Base-by-base conservation (phyloP, 2,329 filamentous ascomycete species). In the Neonectria magnoliae region DNA sequence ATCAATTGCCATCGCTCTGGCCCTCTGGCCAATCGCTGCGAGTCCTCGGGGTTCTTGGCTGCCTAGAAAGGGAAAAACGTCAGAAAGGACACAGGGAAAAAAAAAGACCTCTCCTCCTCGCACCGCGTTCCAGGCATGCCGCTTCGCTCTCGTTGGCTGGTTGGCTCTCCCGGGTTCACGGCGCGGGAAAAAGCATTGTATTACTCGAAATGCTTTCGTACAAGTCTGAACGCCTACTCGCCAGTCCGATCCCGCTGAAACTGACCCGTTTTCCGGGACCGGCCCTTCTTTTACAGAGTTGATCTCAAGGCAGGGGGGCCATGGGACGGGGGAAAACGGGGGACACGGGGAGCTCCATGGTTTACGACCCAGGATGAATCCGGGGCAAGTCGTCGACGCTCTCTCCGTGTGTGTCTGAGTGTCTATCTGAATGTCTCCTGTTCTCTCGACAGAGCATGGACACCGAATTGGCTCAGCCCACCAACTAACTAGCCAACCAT, bases 1-100 rank as follows among this genome's bases (percentile, higher is more conserved):
- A 74, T 74, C 64, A 74, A 74, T 74, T 74, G 72, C 62, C 72
- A 74, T 74, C 69, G 65, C 70, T 53, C 54, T 70, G 50, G 53
- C 33, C 16, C 48, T 25, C 50, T 45, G 44, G 27, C 72, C 72
- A 74, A 74, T 74, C 51, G 14, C 45, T 31, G 51, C 33, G 36
- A 22, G 44, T 31, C 50, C 44, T 61, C 51, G 47, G 45, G 48
- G 27, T 62, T 56, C 57, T 50, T 31, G 44, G 38, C 58, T 50
- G 18, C 54, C 61, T 55, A 57, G 63, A 66, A 62, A 61, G 63
- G 64, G 44, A 69, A 73, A 64, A 14, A 14, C 36, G 7, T 5
- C 16, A 38, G 14, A 38, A n/a, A 14, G 6, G 14, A n/a, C 36
- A 4, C 22, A 25, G 22, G 13, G 36, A 1, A n/a, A 6, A 44